Base-by-base conservation (phyloP, 1,139 yeast species). In the Candida sojae region DNA sequence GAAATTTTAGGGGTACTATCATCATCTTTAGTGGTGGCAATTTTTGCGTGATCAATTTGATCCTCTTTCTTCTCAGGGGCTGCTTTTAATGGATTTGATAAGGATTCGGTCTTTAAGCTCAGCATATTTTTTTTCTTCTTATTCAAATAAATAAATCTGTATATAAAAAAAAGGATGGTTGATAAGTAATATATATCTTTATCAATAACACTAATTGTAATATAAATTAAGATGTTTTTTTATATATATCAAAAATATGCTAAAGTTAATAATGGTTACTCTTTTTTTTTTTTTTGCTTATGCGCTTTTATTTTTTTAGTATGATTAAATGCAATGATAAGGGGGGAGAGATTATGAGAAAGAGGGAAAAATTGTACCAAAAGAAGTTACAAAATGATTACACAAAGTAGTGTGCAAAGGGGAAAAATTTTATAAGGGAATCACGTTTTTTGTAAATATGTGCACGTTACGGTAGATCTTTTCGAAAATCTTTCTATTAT, bases 291-390 rank as follows among this genome's bases (percentile, higher is more conserved):
- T 17, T 17, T 17, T 17, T 17, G 3, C 21, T 17, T 17, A 17
- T 17, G 39, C 11, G n/a, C n/a, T 21, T 11, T n/a, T 36, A 23
- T 36, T 36, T 36, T 36, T 36, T 36, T 36, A 36, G 28, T 36
- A 36, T 36, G 39, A 6, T 25, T 33, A 36, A 36, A 36, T 36
- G 39, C 25, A 17, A 28, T 25, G 39, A 36, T 36, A 36, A 36
- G 39, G 39, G 39, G 39, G 39, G 12, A 25, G 12, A 25, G 6
- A 25, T 17, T 17, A 3, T 17, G 21, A 10, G 7, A 12, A 25
- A 36, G 2, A 4, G 4, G 9, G 9, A 26, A 26, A 8, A 26
- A 26, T 26, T 6, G 29, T 17, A 17, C 3, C 29, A 26, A 25
- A 36, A 21, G 30, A 25, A 25, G 31, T 36, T 36, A 36, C 39